Evolutionary conservation across 2,329 filamentous ascomycete genomes (phyloP).

Genomic region (Aureobasidium mangrovei): DNA sequence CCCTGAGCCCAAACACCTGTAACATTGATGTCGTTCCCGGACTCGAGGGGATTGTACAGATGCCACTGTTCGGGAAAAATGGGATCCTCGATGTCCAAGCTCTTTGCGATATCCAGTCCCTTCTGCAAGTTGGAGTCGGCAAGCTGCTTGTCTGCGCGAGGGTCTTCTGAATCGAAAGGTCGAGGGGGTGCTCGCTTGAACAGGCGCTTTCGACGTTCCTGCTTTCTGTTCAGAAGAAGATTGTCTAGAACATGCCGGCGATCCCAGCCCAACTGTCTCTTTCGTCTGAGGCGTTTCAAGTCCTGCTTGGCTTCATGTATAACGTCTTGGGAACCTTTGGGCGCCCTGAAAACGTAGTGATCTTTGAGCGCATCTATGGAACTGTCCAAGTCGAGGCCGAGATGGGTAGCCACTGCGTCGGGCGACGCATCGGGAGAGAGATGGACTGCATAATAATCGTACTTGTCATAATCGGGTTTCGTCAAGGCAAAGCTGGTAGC

Average conservation of each 20-base stretch:
- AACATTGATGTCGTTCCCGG: conserved; percentile 93
- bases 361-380: conserved; percentile 65
- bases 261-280: conserved; percentile 43
- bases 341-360: conserved; percentile 79
- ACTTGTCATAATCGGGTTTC: conserved; percentile 50
- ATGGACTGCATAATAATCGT: conserved; percentile 92
- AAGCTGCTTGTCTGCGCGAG: conserved; percentile 14
- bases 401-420: conserved; percentile 56
- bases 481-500: conserved; percentile 9
- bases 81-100: conserved; percentile 73
- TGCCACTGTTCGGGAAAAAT: conserved; percentile 97
- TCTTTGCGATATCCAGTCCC: conserved; percentile 52
- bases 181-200: conserved; percentile 46
- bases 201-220: conserved; percentile 52
- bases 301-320: conserved; percentile 43
- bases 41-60: conserved; percentile 70
- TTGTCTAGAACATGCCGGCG: conserved; percentile 56
- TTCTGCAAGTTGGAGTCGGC: conserved; percentile 44
- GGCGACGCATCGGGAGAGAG: conserved; percentile 60
- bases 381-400: conserved; percentile 76
- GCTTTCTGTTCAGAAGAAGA: conserved; percentile 73
- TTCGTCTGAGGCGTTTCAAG: conserved; percentile 51
- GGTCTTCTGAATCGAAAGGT: neutral
- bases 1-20: conserved; percentile 85
- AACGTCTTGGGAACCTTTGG: conserved; percentile 47